These are phyloP conservation scores for Talaromyces thailandensis DNA, from an alignment of 495 filamentous ascomycete species.

Conservation along the genomic window DNA sequence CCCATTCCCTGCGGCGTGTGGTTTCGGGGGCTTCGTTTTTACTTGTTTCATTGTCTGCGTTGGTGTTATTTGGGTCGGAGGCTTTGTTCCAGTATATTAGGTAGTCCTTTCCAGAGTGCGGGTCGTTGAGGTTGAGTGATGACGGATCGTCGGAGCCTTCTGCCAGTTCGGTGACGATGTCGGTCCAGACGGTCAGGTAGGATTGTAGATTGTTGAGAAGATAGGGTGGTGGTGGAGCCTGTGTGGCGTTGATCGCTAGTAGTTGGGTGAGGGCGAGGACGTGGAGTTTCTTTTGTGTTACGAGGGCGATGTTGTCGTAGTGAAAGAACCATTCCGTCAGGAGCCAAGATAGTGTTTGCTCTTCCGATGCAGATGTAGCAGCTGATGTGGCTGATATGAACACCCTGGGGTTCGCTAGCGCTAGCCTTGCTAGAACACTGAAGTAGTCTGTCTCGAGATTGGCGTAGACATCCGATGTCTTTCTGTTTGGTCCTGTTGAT, in stretches of 20 bases:
- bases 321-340: constrained; percentile 80
- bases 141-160: constrained; percentile 30
- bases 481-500: constrained; percentile 66
- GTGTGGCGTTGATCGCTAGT: constrained; percentile 51
- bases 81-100: constrained; percentile 45
- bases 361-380: constrained; percentile 27
- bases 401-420: constrained; percentile 55
- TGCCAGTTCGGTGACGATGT: constrained; percentile 52
- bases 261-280: constrained; percentile 74
- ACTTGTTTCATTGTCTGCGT: constrained; percentile 17
- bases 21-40: constrained; percentile 57
- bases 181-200: constrained; percentile 62
- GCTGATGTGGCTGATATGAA: constrained; percentile 48
- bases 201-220: constrained; percentile 53
- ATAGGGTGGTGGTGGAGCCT: constrained; percentile 34
- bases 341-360: constrained; percentile 60
- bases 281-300: constrained; percentile 69
- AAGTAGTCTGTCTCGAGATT: constrained; percentile 77
- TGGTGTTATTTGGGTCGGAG: constrained; percentile 29
- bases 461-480: constrained; percentile 50
- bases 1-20: constrained; percentile 45
- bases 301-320: constrained; percentile 72
- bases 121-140: constrained; percentile 18
- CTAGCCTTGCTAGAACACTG: constrained; percentile 70
- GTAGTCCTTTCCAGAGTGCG: constrained; percentile 25